Evolutionary conservation across 225 moss, liverwort and hornwort species (phyloP).

Genomic region (Bryoerythrophyllum caledonicum): DNA sequence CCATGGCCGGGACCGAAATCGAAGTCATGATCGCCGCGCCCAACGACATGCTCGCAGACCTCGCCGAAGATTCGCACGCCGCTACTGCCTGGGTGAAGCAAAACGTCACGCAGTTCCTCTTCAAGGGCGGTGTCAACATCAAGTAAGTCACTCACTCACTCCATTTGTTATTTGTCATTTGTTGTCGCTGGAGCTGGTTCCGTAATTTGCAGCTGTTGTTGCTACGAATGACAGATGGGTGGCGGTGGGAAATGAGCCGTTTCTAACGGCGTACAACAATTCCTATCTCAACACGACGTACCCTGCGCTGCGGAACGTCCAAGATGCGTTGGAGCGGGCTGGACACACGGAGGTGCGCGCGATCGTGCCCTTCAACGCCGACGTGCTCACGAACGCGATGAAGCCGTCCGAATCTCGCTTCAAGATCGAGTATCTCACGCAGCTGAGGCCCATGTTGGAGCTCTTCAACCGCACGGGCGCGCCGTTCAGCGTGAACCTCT

Average conservation of each 20-base stretch:
- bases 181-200: no score
- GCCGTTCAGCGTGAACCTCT: slow-evolving; percentile 80
- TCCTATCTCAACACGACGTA: slow-evolving; percentile 66
- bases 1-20: slow-evolving; percentile 60
- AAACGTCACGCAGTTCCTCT: slow-evolving; percentile 70
- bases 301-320: slow-evolving; percentile 73
- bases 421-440: slow-evolving; percentile 59
- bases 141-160: slow-evolving; percentile 41
- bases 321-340: slow-evolving; percentile 54
- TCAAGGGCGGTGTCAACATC: slow-evolving; percentile 76
- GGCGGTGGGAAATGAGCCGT: slow-evolving; percentile 94
- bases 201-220: no score
- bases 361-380: slow-evolving; percentile 92
- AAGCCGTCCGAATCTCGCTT: slow-evolving; percentile 60
- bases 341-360: slow-evolving; percentile 51
- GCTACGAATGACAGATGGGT: slow-evolving; percentile 73
- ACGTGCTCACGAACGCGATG: slow-evolving; percentile 47
- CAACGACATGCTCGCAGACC: slow-evolving; percentile 52
- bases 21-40: slow-evolving; percentile 93
- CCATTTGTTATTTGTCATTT: no score
- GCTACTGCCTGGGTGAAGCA: slow-evolving; percentile 72
- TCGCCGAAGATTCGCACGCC: slow-evolving; percentile 44
- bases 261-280: slow-evolving; percentile 72
- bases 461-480: slow-evolving; percentile 68
- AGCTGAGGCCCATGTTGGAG: slow-evolving; percentile 43